A percentile compares a stretch with the other conserved stretches of the same genome.
These are phyloP conservation scores for Schwanniomyces polymorphus DNA, from an alignment of 805 yeast genomes.

Conservation along the genomic window DNA sequence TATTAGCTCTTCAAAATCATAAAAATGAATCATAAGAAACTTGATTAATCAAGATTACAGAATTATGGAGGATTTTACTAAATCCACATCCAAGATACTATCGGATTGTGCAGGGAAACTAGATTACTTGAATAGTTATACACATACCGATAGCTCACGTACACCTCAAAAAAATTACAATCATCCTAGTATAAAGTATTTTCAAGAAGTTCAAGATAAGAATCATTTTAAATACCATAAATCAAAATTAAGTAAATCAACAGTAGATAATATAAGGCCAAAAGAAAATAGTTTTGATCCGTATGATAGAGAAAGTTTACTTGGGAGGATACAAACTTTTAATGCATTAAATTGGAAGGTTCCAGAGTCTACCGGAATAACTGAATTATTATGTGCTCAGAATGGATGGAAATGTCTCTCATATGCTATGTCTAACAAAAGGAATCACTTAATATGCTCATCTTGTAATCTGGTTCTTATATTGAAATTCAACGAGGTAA, in stretches of 20 bases:
- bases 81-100: slow-evolving; percentile 13
- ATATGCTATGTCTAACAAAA: slow-evolving; percentile 18
- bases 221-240: slow-evolving; percentile 40
- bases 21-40: slow-evolving; percentile 10
- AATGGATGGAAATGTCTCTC: slow-evolving; percentile 55
- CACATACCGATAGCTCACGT: slow-evolving; percentile 1
- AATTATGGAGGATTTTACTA: background rate
- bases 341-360: slow-evolving; percentile 50
- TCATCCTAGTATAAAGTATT: slow-evolving; percentile 42
- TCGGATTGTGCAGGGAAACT: slow-evolving; percentile 23
- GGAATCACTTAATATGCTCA: slow-evolving; percentile 34
- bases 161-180: slow-evolving; percentile 7
- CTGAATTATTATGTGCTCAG: slow-evolving; percentile 49
- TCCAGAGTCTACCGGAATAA: slow-evolving; percentile 21
- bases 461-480: slow-evolving; percentile 29
- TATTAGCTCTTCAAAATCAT: background rate
- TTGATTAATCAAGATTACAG: slow-evolving; percentile 2
- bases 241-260: slow-evolving; percentile 15
- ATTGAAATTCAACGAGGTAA: slow-evolving; percentile 24
- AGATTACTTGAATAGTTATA: slow-evolving; percentile 12
- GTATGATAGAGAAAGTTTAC: slow-evolving; percentile 29
- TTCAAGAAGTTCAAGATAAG: slow-evolving; percentile 31
- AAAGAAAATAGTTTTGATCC: slow-evolving; percentile 34
- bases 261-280: slow-evolving; percentile 12
- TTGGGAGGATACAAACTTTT: slow-evolving; percentile 44